Evolutionary conservation across 2,329 filamentous ascomycete genomes (phyloP), one percentile per base, ranked within the genome.

Genomic region (Lachnellula hyalina): DNA sequence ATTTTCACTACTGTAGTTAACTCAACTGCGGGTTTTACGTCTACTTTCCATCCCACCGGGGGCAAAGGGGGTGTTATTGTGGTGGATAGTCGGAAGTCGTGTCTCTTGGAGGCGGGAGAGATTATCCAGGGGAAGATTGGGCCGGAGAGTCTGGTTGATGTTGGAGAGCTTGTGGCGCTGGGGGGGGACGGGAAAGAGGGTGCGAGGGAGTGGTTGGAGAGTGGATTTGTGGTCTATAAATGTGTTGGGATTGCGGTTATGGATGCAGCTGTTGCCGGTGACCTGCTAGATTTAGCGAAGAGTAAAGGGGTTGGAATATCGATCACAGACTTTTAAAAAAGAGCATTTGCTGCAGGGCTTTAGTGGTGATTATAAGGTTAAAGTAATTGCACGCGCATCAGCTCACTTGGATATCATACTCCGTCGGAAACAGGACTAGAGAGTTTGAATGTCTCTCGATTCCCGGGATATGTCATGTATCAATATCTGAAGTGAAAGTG

Each of bases 61-160:
- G 23, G 44, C 4, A n/a, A 46, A n/a, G 44, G 44, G 25, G 44
- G 44, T 12, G 44, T 21, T 14, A 75, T 89, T 28, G 77, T 87
- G 6, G 86, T 89, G 11, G 86, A 89, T 65, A 90, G 85, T 21
- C 76, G 94, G 0, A 85, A 90, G 35, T 88, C 87, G 0, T 90
- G 85, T 44, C 68, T 96, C 46, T 84, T 84, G 63, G 89, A 95
- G 67, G 87, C 91, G 0, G 92, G 91, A 0, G 91, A 96, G 73
- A 77, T 96, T 49, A 85, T 94, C 14, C 82, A 88, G 59, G 89
- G 89, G 0, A 84, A 84, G 0, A 74, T 96, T 32, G 77, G 77
- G 23, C 84, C 87, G 0, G 79, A 83, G 48, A 85, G 94, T 63
- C 78, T 96, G 12, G 87, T 95, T 0, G 91, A 96, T 70, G 74